Base-by-base conservation (phyloP, 164 flowering plant genomes). In the Dillenia turbinata region DNA sequence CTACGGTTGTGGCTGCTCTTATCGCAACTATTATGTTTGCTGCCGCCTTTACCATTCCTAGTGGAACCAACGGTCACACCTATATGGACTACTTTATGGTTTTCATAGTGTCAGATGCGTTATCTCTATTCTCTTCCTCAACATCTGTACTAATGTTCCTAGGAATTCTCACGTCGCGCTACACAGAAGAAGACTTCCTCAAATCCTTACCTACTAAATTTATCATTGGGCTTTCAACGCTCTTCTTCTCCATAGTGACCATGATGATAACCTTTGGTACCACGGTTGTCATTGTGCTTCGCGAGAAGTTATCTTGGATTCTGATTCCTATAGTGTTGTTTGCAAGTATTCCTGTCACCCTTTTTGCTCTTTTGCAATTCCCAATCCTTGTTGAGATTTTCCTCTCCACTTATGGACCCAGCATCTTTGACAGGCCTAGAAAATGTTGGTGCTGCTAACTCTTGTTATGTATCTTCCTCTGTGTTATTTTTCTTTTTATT, bases 131-230 rank as follows among this genome's bases (percentile, higher is more conserved):
- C 19, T 57, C 60, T 43, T 43, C 60, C 24, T 43, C 48, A 8
- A 57, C 60, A 9, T 57, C 49, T 43, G 48, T 57, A 12, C 14
- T 57, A 10, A 57, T 57, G 48, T 57, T 57, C 49, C 10, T 44
- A n/a, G 14, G 16, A 9, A 57, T 44, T 9, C 60, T 57, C 40
- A 57, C 48, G 7, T 12, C n/a, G 9, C 3, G 48, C 19, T 57
- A 8, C 10, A 16, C 14, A 57, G 49, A 57, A 57, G 48, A n/a
- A 3, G 59, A 56, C 12, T 56, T 56, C 15, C 59, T 19, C 19
- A 10, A 6, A 10, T 11, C 59, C 13, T 56, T 56, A 56, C 60
- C 50, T 48, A 48, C 14, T 48, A 14, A 8, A 11, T 48, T 48
- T 4, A 47, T 48, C 50, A 48, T 48, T 48, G 50, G 9, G 12